Base-by-base conservation (phyloP, 345 rosid genomes). In the Eucalyptus melliodora region DNA sequence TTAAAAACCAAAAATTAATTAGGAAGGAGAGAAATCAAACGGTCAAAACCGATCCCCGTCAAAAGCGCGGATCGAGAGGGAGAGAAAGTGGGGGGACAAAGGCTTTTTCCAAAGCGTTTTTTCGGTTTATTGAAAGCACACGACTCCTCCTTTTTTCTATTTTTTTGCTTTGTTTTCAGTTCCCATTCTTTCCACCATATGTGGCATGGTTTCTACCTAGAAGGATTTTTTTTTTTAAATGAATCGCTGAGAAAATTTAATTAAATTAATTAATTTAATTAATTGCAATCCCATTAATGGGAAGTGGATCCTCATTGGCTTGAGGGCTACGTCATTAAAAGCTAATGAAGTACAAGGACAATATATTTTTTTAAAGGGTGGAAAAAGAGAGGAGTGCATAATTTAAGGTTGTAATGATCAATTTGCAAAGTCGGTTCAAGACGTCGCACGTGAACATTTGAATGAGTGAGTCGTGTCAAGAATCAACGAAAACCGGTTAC, bases 171-270 rank as follows among this genome's bases (percentile, higher is more conserved):
- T 15, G 92, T 88, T 92, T 88, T 92, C 90, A 88, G 92, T 24
- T 85, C 91, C 92, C 80, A 45, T 53, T 21, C 62, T 87, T 40
- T 45, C 92, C 94, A 87, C 86, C 19, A 85, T 17, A 65, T 34
- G 87, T 47, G 91, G 69, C 92, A 89, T 90, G 85, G 91, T 86
- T 88, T 90, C 93, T 90, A 65, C 87, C 94, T 27, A 89, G 91
- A 89, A 31, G 82, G 56, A 19, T 31, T 19, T 17, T 53, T 51
- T 51, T 51, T 15, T 65, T 30, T 4, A 60, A 60, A 27, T 3
- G 7, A 27, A 62, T 27, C 34, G 34, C 4, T 27, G 16, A 62
- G 15, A 62, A 86, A 34, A 34, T n/a, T n/a, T n/a, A 34, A 26
- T 50, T 45, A 13, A 4, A 16, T 87, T 9, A 4, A 51, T 59